Base-by-base conservation (phyloP, 495 filamentous ascomycete genomes). In the Penicillium soppii region DNA sequence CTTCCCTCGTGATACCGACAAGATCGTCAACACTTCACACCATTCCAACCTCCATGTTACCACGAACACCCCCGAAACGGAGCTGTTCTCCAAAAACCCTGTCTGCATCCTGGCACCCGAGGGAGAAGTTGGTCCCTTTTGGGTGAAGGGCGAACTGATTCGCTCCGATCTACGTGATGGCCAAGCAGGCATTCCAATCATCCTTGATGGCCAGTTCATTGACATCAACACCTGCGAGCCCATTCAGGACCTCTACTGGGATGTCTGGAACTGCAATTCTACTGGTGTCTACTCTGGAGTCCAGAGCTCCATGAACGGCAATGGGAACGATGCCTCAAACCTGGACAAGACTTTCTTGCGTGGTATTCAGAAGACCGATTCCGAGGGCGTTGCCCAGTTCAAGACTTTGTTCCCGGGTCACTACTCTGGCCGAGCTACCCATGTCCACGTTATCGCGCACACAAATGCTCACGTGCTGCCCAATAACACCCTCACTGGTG, bases 221-320 rank as follows among this genome's bases (percentile, higher is more conserved):
- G 77, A 83, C 45, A 62, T 76, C 32, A 62, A 68, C 25, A 79
- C 68, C 46, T 83, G 80, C 54, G 66, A 74, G 54, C 75, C 79
- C 0, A 66, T 82, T 29, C 52, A 67, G 3, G 63, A 74, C 32
- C 53, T 82, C 7, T 73, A 74, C 42, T 65, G 76, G 46, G 81
- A 85, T 40, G 66, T 81, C n/a, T 84, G 82, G 82, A 65, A 67
- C 44, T 73, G 68, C 64, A 83, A 83, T 58, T 29, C 81, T 9
- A 83, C 78, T 2, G 80, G 79, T 26, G 70, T 75, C 20, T 82
- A 82, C 62, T 74, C 70, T 0, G 68, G 64, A 10, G 54, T 68
- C 5, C 32, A 45, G 6, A 22, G 21, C 39, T 8, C 39, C 21
- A 42, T 20, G 16, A 43, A 41, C 25, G 41, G 41, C 16, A 66